phyloP scores from a whole-genome alignment of 1,284 basidiomycete species.

The Retiboletus flavoniger region DNA sequence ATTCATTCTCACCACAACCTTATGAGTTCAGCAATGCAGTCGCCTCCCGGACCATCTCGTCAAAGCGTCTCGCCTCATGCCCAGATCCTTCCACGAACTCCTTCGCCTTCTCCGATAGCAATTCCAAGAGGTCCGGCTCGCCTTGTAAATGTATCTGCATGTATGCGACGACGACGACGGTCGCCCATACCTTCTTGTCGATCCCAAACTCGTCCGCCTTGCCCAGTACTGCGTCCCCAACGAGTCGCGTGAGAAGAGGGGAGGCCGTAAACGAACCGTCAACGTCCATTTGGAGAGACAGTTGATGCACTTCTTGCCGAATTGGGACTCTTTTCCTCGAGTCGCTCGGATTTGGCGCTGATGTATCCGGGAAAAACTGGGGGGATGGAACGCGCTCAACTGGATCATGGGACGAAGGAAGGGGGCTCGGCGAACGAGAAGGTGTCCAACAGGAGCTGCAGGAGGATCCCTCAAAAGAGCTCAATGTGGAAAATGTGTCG shows the following conservation, averaged over 20 bases:
- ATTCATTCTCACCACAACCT: background rate
- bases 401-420: constrained; percentile 20
- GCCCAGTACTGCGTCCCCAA: constrained; percentile 28
- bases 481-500: constrained; percentile 47
- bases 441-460: constrained; percentile 37
- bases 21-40: constrained; percentile 5
- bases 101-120: constrained; percentile 38
- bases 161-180: constrained; percentile 42
- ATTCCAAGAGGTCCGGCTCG: constrained; percentile 38
- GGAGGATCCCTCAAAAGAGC: constrained; percentile 41
- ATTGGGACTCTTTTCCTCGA: constrained; percentile 4
- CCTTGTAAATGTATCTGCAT: constrained; percentile 33
- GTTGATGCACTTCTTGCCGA: constrained; percentile 31
- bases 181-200: constrained; percentile 40
- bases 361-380: constrained; percentile 19
- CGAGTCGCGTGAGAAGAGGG: constrained; percentile 31
- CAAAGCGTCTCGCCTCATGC: constrained; percentile 10
- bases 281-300: constrained; percentile 41
- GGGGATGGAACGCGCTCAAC: constrained; percentile 27
- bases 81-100: constrained; percentile 29
- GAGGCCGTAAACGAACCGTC: constrained; percentile 47
- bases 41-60: constrained; percentile 23
- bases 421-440: constrained; percentile 30
- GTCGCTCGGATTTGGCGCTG: background rate
- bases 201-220: constrained; percentile 27